Conservation (phyloP, 202 grass and related monocot species). For the Setaria viridis region DNA sequence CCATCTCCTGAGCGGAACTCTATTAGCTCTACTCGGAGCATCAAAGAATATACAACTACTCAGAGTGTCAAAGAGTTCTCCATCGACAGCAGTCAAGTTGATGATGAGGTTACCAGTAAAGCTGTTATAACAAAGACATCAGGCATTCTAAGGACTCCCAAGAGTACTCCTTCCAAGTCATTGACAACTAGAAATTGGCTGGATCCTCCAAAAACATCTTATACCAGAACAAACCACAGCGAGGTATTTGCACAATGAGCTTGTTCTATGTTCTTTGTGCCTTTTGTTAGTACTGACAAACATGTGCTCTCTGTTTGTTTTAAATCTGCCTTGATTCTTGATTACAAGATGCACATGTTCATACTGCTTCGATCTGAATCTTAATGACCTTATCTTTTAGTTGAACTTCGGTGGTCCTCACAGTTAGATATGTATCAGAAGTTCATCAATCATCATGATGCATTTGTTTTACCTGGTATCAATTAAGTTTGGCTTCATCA, state of each 20-base stretch:
- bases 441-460: background rate
- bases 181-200: constrained; percentile 53
- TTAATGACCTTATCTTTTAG: constrained; percentile 26
- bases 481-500: background rate
- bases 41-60: constrained; percentile 75
- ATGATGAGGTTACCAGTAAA: constrained; percentile 63
- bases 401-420: constrained; percentile 11
- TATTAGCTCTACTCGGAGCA: constrained; percentile 66
- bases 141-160: constrained; percentile 67
- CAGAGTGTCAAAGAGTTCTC: constrained; percentile 72
- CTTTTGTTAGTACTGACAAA: constrained; percentile 17
- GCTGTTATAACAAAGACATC: constrained; percentile 59
- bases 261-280: constrained; percentile 7
- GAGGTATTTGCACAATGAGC: constrained; percentile 58
- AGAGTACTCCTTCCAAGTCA: constrained; percentile 63
- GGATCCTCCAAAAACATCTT: constrained; percentile 70
- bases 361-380: constrained; percentile 12
- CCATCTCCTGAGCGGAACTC: constrained; percentile 70
- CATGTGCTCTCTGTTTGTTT: constrained; percentile 21
- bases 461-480: constrained; percentile 20
- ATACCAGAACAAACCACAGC: constrained; percentile 51
- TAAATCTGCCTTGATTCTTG: constrained; percentile 14
- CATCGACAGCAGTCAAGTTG: constrained; percentile 66
- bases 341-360: constrained; percentile 15
- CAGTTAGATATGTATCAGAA: background rate